Evolutionary conservation across 257 asterid genomes (phyloP).

Genomic region (Solanum tarijense): DNA sequence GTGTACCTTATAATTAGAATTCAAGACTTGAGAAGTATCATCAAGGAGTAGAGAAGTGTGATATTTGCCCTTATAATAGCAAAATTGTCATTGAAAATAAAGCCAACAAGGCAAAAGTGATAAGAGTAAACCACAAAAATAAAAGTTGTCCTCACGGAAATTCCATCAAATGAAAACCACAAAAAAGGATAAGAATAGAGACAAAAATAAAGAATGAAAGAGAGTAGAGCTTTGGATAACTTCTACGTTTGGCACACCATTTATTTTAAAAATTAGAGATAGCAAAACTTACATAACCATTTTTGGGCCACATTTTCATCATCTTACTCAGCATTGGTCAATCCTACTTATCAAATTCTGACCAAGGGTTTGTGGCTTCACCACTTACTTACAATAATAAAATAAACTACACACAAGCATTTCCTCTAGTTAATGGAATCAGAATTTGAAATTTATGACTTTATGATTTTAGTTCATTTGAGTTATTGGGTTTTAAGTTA

Average conservation of each 20-base stretch:
- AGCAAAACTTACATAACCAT: neutral
- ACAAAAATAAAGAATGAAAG: neutral
- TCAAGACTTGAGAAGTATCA: neutral
- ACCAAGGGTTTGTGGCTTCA: neutral
- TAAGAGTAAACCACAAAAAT: neutral
- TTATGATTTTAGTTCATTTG: neutral
- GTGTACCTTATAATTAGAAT: neutral
- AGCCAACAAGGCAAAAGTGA: neutral
- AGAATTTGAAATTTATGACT: neutral
- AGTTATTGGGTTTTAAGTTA: fast-evolving
- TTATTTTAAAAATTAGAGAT: neutral
- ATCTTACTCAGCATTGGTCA: neutral
- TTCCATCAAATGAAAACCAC: constrained; percentile 2
- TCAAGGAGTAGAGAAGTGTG: neutral
- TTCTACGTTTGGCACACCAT: neutral
- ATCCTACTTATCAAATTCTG: neutral
- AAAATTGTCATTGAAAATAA: neutral
- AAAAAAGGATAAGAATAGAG: neutral
- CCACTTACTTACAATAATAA: neutral
- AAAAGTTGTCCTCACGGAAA: neutral
- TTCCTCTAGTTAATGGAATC: fast-evolving
- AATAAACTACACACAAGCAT: neutral
- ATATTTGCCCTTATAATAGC: neutral
- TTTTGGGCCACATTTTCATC: constrained; percentile 1
- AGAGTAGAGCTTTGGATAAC: neutral